phyloP scores from a whole-genome alignment of 345 rosid genomes.

The Mercurialis annua region DNA sequence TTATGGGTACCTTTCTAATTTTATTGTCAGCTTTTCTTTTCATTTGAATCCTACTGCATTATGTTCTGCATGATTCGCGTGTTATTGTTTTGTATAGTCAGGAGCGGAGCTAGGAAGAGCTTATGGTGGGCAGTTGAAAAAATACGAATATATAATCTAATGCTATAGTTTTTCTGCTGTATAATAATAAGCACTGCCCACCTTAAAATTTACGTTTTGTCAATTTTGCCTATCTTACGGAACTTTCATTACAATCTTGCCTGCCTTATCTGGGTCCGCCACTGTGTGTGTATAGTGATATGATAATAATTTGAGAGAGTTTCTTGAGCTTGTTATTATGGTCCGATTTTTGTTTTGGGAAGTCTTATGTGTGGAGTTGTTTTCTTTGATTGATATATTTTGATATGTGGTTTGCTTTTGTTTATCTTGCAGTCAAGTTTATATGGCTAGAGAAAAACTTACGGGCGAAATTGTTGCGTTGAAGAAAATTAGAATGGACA shows the following conservation, averaged over 20 bases:
- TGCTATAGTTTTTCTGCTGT: too few species aligned
- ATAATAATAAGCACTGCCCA: too few species aligned
- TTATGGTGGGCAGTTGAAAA: too few species aligned
- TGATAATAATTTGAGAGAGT: background rate
- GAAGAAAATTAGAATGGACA: conserved; percentile 97
- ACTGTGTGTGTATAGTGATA: too few species aligned
- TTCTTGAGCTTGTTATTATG: background rate
- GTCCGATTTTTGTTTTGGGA: background rate
- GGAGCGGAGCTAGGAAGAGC: too few species aligned
- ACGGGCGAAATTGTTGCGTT: conserved; percentile 92
- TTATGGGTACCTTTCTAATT: conserved; percentile 47
- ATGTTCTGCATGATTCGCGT: too few species aligned
- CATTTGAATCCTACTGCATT: too few species aligned
- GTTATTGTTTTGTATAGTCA: too few species aligned
- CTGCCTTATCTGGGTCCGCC: background rate
- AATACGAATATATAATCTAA: too few species aligned
- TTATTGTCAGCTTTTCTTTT: too few species aligned
- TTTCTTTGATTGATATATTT: background rate
- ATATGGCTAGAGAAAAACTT: conserved; percentile 85
- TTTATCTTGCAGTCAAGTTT: conserved; percentile 77
- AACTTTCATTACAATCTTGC: background rate
- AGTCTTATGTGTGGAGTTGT: background rate
- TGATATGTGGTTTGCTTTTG: background rate
- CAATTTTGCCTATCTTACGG: too few species aligned
- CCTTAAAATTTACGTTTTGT: too few species aligned